Evolutionary conservation across 768 basidiomycete species (phyloP).

Genomic region (Lactarius quietus): DNA sequence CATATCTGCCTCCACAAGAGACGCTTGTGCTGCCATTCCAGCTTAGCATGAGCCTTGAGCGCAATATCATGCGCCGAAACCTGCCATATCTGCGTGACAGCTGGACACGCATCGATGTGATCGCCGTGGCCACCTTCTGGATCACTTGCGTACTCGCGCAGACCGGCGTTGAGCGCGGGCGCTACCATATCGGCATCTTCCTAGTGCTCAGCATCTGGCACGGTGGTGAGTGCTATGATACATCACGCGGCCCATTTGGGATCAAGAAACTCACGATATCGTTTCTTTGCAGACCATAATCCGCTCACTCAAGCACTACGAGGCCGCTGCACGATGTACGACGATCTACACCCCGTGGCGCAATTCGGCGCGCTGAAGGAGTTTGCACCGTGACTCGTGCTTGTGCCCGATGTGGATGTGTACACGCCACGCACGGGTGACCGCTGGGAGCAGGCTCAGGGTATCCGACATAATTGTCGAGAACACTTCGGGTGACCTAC

Average conservation of each 20-base stretch:
- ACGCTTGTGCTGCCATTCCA: conserved; percentile 52
- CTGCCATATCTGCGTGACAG: conserved; percentile 89
- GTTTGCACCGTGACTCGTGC: too few species aligned
- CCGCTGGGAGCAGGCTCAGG: too few species aligned
- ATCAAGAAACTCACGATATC: too few species aligned
- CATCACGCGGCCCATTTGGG: background rate
- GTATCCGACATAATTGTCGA: too few species aligned
- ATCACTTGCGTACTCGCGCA: conserved; percentile 69
- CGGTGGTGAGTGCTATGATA: conserved; percentile 72
- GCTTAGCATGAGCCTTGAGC: conserved; percentile 52
- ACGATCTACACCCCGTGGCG: too few species aligned
- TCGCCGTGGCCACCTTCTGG: conserved; percentile 89
- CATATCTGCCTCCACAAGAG: conserved; percentile 1
- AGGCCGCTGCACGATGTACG: too few species aligned
- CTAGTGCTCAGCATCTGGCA: conserved; percentile 89
- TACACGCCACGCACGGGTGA: too few species aligned
- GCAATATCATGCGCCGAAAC: conserved; percentile 56
- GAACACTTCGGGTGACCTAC: too few species aligned
- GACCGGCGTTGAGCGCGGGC: conserved; percentile 61
- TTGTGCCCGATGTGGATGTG: too few species aligned
- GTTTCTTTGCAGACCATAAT: conserved; percentile 63
- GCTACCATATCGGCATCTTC: conserved; percentile 79
- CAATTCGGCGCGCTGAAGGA: too few species aligned
- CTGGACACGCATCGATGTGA: conserved; percentile 86
- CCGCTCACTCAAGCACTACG: conserved; percentile 86